Base-by-base conservation (phyloP, 2,329 filamentous ascomycete genomes). In the Fusarium longipes region DNA sequence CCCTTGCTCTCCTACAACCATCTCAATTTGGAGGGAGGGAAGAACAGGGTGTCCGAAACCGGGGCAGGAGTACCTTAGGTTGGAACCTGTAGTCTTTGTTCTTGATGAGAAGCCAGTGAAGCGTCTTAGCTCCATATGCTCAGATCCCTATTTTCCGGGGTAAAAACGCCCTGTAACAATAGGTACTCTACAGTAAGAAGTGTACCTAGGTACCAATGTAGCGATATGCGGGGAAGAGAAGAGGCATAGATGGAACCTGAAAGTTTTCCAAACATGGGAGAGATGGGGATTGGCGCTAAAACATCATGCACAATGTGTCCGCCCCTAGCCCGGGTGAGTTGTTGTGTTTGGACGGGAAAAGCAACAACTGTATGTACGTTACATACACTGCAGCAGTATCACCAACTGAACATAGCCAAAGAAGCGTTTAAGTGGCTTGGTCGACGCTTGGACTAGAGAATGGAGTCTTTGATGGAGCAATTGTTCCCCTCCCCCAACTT, bases 231-330 rank as follows among this genome's bases (percentile, higher is more conserved):
- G 64, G 63, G 60, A 55, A 48, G 22, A 6, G 22, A 24, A 39
- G 42, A 56, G 55, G 22, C 10, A 35, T n/a, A n/a, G n/a, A n/a
- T n/a, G 48, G 50, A 33, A 27, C 25, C 25, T 8, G 6, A 47
- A 49, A 30, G 32, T 18, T n/a, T 22, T 3, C 27, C 33, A 25
- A 54, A 65, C 45, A 57, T 50, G 45, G 45, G 45, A 48, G 17
- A 48, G 47, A 52, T 32, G 50, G 35, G 65, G 47, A 52, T 29
- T 14, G 5, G 12, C 50, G 50, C 65, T 68, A 68, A 42, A 30
- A n/a, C n/a, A n/a, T n/a, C 22, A 68, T 68, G 65, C 65, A 66
- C 61, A 45, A 53, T 45, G 63, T 68, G 65, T 69, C 39, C 49
- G 44, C 67, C 62, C 65, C 65, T 69, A 65, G 51, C 50, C 56